Evolutionary conservation across 2,329 filamentous ascomycete species (phyloP).

Genomic region (Colletotrichum sidae): DNA sequence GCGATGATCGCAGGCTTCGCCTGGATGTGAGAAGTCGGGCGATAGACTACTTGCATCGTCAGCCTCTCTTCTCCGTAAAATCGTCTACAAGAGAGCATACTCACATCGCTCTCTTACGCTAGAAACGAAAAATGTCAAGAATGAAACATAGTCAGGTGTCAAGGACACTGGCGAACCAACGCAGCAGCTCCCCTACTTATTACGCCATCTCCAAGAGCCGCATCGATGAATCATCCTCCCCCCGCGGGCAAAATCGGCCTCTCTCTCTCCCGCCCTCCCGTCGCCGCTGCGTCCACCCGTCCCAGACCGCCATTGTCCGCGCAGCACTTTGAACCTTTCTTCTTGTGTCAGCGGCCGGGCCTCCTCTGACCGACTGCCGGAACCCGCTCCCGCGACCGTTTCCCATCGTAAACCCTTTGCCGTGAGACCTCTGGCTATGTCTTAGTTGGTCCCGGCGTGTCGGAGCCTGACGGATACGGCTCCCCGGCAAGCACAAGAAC

Average conservation of each 20-base stretch:
- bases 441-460: slow-evolving; percentile 22
- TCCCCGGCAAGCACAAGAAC: slow-evolving; percentile 9
- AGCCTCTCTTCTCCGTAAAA: too few species aligned
- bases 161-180: too few species aligned
- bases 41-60: background rate
- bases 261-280: slow-evolving; percentile 13
- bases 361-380: slow-evolving; percentile 30
- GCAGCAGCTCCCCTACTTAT: background rate
- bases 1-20: slow-evolving; percentile 20
- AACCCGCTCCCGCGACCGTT: slow-evolving; percentile 21
- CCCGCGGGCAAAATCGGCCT: slow-evolving; percentile 21
- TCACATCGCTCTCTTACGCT: too few species aligned
- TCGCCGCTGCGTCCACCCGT: slow-evolving; percentile 25
- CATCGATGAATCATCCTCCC: slow-evolving; percentile 12
- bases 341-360: background rate
- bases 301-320: slow-evolving; percentile 33
- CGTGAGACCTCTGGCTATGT: slow-evolving; percentile 1
- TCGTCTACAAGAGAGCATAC: too few species aligned
- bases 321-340: slow-evolving; percentile 27
- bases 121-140: too few species aligned
- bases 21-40: background rate
- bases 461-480: slow-evolving; percentile 20
- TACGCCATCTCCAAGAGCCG: background rate
- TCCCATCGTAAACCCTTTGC: background rate
- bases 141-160: too few species aligned